Evolutionary conservation across 2,329 filamentous ascomycete species (phyloP), one percentile per base, ranked within the genome.

Genomic region (Penicillium thymicola): DNA sequence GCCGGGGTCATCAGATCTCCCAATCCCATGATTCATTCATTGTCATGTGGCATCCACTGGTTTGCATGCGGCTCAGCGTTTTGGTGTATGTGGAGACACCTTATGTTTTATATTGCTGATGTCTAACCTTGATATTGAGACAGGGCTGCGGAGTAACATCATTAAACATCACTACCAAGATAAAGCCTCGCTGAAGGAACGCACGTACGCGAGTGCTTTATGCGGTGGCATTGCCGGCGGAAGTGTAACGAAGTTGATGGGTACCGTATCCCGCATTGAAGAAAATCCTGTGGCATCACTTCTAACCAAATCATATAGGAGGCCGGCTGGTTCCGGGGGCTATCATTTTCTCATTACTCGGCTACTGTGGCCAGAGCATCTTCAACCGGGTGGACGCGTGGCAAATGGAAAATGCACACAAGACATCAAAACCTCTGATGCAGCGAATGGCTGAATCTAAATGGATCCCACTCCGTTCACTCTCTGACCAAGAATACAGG

Each of bases 11-110:
- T 92, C 46, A 82, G 85, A 56, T 87, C 88, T 18, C 81, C 79
- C 23, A 84, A 89, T 4, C 81, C 83, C 4, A 71, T 85, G 2
- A 74, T 93, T 7, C 93, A 91, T 75, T 87, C 90, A 0, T 65
- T 88, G 13, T 82, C 87, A 37, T 86, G 88, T 23, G 89, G 90
- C 18, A 78, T 90, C 40, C 91, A 96, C 75, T 96, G 90, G 84
- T 90, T 90, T 73, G 81, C 84, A 41, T 81, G 95, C 38, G 90
- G 90, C 36, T 85, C 83, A 45, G 89, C 85, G 16, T 97, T 87
- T 70, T 93, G 87, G 81, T 87, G 88, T 86, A 78, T 68, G 84
- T 75, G 41, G 16, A 23, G 28, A 28, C n/a, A 44, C n/a, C 41
- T 28, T 46, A 53, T 41, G n/a, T 43, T 42, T 42, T 44, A 30